Conservation (phyloP, 139 green algal species). For the Chlorella sp. region DNA sequence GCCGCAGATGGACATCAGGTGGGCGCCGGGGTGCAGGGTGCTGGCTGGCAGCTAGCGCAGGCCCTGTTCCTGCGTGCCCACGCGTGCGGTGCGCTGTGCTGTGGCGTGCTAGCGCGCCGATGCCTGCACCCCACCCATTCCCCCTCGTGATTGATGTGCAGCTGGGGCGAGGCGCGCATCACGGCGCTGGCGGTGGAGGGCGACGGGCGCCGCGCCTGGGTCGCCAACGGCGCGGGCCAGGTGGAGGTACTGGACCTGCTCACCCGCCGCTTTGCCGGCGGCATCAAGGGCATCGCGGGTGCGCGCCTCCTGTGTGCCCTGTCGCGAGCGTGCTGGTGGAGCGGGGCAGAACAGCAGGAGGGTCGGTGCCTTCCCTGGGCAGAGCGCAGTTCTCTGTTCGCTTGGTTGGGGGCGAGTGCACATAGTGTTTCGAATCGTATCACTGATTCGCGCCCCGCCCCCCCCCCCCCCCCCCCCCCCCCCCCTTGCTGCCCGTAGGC, state of each 20-base stretch:
- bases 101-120: too few species aligned
- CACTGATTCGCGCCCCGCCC: not conserved
- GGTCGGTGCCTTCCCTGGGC: not conserved
- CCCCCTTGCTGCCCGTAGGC: not conserved
- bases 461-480: not conserved
- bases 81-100: not conserved
- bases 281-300: constrained; percentile 53
- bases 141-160: constrained; percentile 29
- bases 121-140: constrained; percentile 4
- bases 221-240: constrained; percentile 58
- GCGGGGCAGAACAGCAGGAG: not conserved
- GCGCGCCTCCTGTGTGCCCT: not conserved
- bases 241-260: constrained; percentile 63
- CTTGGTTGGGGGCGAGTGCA: not conserved
- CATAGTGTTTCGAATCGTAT: not conserved
- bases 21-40: not conserved
- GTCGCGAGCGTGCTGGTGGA: too few species aligned
- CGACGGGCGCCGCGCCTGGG: constrained; percentile 59
- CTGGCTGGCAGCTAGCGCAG: too few species aligned
- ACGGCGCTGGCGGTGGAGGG: constrained; percentile 47
- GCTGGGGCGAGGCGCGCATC: constrained; percentile 51
- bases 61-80: too few species aligned
- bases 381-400: too few species aligned
- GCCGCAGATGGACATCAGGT: constrained; percentile 49
- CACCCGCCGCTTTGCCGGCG: constrained; percentile 39